phyloP scores from a whole-genome alignment of 1,139 yeast species.

The Yarrowia galli region DNA sequence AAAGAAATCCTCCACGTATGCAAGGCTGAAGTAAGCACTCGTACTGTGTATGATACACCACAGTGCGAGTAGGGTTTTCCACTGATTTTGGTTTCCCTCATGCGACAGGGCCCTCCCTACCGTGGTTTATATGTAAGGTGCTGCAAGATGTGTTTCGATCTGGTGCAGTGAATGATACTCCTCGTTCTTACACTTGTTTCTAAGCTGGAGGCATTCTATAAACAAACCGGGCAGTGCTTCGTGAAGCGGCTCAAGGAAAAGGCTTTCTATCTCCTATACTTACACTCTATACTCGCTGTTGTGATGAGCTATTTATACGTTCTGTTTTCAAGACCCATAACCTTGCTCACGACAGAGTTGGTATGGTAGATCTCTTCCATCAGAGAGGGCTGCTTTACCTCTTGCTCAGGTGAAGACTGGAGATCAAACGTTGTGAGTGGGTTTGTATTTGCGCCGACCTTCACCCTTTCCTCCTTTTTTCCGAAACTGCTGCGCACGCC shows the following conservation, averaged over 20 bases:
- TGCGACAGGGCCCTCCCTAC: conserved; percentile 21
- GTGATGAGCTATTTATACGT: conserved; percentile 17
- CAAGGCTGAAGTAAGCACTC: neutral
- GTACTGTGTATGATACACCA: neutral
- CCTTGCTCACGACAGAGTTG: conserved; percentile 5
- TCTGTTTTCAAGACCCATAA: neutral
- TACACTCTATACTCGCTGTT: neutral
- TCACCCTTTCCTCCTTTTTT: no score
- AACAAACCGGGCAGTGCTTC: neutral
- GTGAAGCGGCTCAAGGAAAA: neutral
- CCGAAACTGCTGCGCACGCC: no score
- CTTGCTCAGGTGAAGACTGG: neutral
- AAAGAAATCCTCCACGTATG: neutral
- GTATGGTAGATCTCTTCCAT: neutral
- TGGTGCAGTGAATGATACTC: no score
- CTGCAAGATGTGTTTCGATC: neutral
- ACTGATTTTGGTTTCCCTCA: neutral
- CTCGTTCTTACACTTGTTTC: no score
- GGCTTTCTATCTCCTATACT: no score
- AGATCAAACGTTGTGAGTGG: neutral
- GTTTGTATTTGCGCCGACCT: no score
- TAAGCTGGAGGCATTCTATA: neutral
- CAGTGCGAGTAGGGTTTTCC: neutral
- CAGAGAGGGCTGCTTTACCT: no score
- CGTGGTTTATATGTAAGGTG: conserved; percentile 1